Evolutionary conservation across 108 stramenopile genomes (phyloP).

Genomic region (Fragilaria crotonensis): DNA sequence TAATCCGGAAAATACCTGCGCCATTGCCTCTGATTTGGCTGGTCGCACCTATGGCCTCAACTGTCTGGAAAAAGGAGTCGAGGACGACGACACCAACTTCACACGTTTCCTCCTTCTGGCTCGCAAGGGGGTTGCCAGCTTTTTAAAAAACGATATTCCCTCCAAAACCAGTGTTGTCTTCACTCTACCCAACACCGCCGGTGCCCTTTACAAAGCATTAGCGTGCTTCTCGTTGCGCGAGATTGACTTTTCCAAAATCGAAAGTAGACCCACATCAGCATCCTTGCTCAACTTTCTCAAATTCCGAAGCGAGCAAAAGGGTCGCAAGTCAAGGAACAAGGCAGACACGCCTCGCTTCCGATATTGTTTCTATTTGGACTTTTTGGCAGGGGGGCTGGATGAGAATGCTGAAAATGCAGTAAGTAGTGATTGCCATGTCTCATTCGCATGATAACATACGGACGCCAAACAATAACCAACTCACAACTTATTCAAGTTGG

Average conservation of each 20-base stretch:
- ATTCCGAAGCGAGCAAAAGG: conserved; percentile 57
- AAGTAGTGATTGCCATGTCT: background rate
- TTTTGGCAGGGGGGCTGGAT: conserved; percentile 61
- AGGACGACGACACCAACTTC: conserved; percentile 97
- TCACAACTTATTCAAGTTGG: too few relatives aligned
- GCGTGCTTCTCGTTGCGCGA: conserved; percentile 93
- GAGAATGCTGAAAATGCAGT: conserved; percentile 69
- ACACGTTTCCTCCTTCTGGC: conserved; percentile 93
- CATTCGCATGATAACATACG: background rate
- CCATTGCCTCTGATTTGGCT: conserved; percentile 92
- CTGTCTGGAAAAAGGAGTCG: conserved; percentile 86
- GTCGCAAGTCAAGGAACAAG: conserved; percentile 19
- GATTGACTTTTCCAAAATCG: conserved; percentile 96
- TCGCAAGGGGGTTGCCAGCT: conserved; percentile 59
- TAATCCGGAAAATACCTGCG: conserved; percentile 85
- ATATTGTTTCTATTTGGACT: conserved; percentile 90
- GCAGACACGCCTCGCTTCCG: conserved; percentile 74
- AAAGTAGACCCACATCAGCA: conserved; percentile 89
- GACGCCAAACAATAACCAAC: background rate
- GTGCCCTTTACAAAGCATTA: conserved; percentile 93
- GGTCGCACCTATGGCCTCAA: conserved; percentile 85
- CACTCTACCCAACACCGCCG: conserved; percentile 85
- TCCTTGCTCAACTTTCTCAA: conserved; percentile 75
- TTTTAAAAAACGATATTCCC: conserved; percentile 54
- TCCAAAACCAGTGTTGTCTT: conserved; percentile 93